phyloP scores from a whole-genome alignment of 2,329 filamentous ascomycete species.

The Talaromyces sp. region DNA sequence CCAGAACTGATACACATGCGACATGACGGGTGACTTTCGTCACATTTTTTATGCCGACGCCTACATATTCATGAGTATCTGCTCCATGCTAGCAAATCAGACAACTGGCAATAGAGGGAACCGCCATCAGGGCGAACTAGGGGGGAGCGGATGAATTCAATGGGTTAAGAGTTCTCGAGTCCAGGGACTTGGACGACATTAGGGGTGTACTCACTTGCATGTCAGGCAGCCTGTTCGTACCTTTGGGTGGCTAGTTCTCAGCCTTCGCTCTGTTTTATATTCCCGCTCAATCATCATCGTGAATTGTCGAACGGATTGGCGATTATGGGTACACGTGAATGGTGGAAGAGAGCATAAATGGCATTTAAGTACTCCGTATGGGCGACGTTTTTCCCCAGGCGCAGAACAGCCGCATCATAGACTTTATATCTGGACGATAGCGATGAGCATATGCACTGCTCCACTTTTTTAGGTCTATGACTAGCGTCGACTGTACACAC shows the following conservation, averaged over 20 bases:
- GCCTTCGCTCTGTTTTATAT: not conserved
- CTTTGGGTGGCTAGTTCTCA: slow-evolving; percentile 8
- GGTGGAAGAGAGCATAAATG: not conserved
- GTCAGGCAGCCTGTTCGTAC: slow-evolving; percentile 11
- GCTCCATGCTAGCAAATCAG: slow-evolving; percentile 2
- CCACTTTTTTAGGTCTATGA: not conserved
- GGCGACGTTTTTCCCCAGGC: not conserved
- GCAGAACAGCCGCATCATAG: not conserved
- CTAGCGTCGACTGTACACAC: not conserved
- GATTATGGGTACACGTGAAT: not conserved
- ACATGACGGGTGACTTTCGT: slow-evolving; percentile 21
- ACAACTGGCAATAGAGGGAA: not conserved
- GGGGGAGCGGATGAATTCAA: not conserved
- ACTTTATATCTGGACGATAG: not conserved
- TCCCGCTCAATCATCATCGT: not conserved
- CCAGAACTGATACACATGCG: slow-evolving; percentile 19
- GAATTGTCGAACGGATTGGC: not conserved
- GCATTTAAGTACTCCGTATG: not conserved
- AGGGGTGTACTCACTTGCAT: slow-evolving; percentile 8
- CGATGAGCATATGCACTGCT: not conserved
- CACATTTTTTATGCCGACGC: slow-evolving; percentile 21
- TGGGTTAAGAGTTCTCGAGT: not conserved
- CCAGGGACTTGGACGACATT: not conserved
- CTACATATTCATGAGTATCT: slow-evolving; percentile 2
- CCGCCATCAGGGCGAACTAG: not conserved